Percentiles rank a stretch among this genome's conserved stretches.
Conservation (phyloP, 2,329 filamentous ascomycete genomes). For the Emydomyces testavorans region DNA sequence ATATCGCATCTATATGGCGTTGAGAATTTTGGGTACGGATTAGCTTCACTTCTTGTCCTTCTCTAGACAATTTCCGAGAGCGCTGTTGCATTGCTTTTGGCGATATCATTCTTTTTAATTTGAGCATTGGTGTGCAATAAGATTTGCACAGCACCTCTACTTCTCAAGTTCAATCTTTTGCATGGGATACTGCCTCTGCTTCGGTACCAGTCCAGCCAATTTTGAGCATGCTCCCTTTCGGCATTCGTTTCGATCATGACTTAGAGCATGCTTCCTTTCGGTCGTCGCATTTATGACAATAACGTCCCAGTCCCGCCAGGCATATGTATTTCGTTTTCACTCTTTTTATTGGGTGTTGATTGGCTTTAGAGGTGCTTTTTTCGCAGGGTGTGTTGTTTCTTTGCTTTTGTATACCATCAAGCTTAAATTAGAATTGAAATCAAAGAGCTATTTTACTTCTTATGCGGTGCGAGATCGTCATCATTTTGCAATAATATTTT, state of each 20-base stretch:
- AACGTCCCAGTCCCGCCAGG: conserved; percentile 6
- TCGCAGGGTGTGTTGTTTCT: neutral
- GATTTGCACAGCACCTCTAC: neutral
- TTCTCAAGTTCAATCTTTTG: neutral
- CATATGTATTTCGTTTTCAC: conserved; percentile 9
- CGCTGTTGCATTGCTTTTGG: neutral
- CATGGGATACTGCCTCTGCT: neutral
- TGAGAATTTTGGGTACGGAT: neutral
- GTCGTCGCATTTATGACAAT: neutral
- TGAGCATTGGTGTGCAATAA: neutral
- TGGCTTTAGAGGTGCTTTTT: neutral
- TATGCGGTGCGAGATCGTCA: neutral
- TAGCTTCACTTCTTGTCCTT: neutral
- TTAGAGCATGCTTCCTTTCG: neutral
- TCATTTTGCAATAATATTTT: too few species aligned
- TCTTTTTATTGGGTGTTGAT: conserved; percentile 2
- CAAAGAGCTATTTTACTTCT: neutral
- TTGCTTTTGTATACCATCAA: neutral
- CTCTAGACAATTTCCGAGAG: neutral
- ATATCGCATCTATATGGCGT: conserved; percentile 9
- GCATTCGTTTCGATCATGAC: neutral
- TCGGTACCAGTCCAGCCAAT: neutral
- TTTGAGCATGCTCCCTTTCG: neutral
- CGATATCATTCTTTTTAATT: neutral
- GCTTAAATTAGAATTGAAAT: neutral